A percentile compares a stretch with the other conserved stretches of the same genome.
These are phyloP conservation scores for Periglandula ipomoeae DNA, from an alignment of 2,329 filamentous ascomycete genomes.

Conservation along the genomic window DNA sequence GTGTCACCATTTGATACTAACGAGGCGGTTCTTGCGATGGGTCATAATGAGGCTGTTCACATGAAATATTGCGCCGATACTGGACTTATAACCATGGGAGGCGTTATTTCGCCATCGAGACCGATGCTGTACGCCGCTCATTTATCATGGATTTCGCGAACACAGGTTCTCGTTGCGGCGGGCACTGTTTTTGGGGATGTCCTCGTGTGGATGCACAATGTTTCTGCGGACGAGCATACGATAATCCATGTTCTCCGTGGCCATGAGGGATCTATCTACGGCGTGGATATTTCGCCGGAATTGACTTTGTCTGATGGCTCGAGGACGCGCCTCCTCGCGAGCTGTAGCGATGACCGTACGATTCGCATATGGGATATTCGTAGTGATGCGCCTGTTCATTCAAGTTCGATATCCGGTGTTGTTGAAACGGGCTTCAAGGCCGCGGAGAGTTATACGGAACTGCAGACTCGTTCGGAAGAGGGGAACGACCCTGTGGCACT, in stretches of 20 bases:
- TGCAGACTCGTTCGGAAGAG: constrained; percentile 6
- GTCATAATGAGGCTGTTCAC: constrained; percentile 72
- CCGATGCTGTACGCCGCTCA: constrained; percentile 85
- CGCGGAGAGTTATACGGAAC: constrained; percentile 16
- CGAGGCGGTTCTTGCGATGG: constrained; percentile 60
- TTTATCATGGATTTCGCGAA: constrained; percentile 50
- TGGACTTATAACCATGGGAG: constrained; percentile 28
- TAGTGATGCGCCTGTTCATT: constrained; percentile 22
- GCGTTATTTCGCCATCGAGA: constrained; percentile 55
- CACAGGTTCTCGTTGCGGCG: constrained; percentile 64
- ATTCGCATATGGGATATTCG: constrained; percentile 82
- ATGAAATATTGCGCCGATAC: constrained; percentile 29
- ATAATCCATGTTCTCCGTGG: constrained; percentile 48
- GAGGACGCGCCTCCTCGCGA: constrained; percentile 60
- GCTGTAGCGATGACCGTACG: constrained; percentile 91
- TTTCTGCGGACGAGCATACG: constrained; percentile 14
- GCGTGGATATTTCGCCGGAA: constrained; percentile 64
- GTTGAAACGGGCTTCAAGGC: constrained; percentile 53
- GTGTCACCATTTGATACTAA: constrained; percentile 35
- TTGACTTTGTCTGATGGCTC: constrained; percentile 29
- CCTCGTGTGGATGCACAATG: constrained; percentile 69
- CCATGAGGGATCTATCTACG: constrained; percentile 92
- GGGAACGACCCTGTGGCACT: constrained; percentile 48
- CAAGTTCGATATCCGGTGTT: not conserved
- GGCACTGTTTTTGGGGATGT: constrained; percentile 95